Percentiles rank a stretch among this genome's conserved stretches.
Conservation (phyloP, 2,329 filamentous ascomycete genomes). For the Aspergillus novoparasiticus region DNA sequence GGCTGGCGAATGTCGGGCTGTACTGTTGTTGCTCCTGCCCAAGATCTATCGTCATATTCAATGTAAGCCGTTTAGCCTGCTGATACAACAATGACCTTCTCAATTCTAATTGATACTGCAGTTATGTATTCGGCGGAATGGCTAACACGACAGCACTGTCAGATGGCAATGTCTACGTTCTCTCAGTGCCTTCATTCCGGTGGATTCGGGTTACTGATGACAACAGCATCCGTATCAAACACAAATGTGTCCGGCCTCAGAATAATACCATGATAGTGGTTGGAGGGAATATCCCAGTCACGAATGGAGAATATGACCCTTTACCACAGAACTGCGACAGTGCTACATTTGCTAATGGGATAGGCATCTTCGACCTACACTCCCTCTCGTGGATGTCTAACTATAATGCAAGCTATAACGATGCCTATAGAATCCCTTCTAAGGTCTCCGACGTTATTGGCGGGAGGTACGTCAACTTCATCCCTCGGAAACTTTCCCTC, state of each 20-base stretch:
- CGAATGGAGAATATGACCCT: conserved; percentile 3
- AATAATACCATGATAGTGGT: conserved; percentile 10
- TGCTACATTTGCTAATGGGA: conserved; percentile 8
- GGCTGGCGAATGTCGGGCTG: conserved; percentile 15
- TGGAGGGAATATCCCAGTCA: conserved; percentile 8
- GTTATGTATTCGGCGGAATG: conserved; percentile 14
- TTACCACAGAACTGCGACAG: conserved; percentile 4
- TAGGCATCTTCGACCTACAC: conserved; percentile 10
- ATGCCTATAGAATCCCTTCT: not conserved
- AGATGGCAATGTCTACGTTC: conserved; percentile 13
- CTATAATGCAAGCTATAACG: conserved; percentile 4
- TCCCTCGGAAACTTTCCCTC: no score
- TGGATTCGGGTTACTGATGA: conserved; percentile 12
- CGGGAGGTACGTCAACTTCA: conserved; percentile 1
- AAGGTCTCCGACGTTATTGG: conserved; percentile 5
- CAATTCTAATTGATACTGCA: not conserved
- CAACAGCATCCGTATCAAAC: conserved; percentile 6
- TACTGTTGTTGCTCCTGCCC: conserved; percentile 5
- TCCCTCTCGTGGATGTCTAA: conserved; percentile 4
- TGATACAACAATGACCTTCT: not conserved
- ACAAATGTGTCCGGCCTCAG: conserved; percentile 2
- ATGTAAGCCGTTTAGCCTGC: conserved; percentile 4
- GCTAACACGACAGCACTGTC: not conserved
- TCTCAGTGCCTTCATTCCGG: conserved; percentile 40
- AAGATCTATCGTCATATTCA: conserved; percentile 10